phyloP scores from a whole-genome alignment of 2,329 filamentous ascomycete genomes.

The Botrytis fragariae region DNA sequence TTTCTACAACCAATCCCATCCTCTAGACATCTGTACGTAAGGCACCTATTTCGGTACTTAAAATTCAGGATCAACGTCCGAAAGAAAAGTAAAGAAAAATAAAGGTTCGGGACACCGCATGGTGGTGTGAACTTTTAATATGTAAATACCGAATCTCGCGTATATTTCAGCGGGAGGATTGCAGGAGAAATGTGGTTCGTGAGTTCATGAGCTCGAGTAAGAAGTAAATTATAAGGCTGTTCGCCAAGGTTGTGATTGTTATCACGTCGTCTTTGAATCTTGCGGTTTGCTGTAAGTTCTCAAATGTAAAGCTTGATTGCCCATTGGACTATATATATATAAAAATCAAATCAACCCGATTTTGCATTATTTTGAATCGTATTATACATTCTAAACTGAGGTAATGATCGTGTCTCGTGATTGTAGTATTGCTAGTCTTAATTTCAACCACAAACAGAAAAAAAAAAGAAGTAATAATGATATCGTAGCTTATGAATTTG shows the following conservation, averaged over 20 bases:
- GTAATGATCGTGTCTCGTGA: constrained; percentile 6
- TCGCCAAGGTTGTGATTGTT: background rate
- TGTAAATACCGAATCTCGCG: background rate
- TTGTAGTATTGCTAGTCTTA: background rate
- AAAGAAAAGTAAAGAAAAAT: background rate
- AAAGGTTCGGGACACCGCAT: background rate
- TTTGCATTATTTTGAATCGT: background rate
- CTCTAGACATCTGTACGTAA: background rate
- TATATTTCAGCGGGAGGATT: background rate
- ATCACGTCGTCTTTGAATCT: background rate
- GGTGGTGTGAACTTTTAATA: background rate
- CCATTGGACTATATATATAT: background rate
- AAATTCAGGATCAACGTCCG: background rate
- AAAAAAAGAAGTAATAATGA: background rate
- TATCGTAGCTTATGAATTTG: background rate
- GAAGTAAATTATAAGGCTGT: constrained; percentile 4
- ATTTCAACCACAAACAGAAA: background rate
- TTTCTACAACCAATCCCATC: background rate
- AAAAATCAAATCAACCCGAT: background rate
- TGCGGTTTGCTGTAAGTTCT: background rate
- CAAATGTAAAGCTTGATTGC: background rate
- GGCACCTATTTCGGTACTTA: too few species aligned
- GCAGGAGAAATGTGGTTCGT: background rate
- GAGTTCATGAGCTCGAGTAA: background rate
- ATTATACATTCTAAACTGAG: background rate